Conservation (phyloP, 2,329 filamentous ascomycete species). For the Emericellopsis cladophorae region DNA sequence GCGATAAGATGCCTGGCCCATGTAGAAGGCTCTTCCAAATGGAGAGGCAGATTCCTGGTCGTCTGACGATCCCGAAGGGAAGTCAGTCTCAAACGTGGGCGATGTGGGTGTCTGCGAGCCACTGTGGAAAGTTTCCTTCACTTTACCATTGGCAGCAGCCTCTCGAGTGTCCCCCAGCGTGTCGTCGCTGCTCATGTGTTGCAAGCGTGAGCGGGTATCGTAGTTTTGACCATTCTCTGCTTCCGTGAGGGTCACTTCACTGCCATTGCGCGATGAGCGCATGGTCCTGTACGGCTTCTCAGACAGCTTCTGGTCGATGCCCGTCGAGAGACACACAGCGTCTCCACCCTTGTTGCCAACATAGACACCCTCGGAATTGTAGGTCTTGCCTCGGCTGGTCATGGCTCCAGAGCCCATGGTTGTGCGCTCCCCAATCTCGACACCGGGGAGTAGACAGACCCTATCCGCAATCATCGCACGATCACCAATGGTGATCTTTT, state of each 20-base stretch:
- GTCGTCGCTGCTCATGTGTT: constrained; percentile 12
- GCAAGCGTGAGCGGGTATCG: constrained; percentile 3
- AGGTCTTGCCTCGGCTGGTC: constrained; percentile 29
- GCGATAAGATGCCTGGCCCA: constrained; percentile 32
- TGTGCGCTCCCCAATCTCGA: constrained; percentile 30
- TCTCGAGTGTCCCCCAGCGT: constrained; percentile 8
- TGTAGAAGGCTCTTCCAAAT: constrained; percentile 44
- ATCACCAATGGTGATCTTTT: constrained; percentile 30
- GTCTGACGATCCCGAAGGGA: constrained; percentile 4
- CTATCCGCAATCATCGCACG: constrained; percentile 45
- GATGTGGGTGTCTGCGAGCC: constrained; percentile 4
- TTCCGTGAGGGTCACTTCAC: constrained; percentile 9
- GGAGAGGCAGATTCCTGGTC: constrained; percentile 18
- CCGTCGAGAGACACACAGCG: constrained; percentile 26
- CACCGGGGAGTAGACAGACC: constrained; percentile 37
- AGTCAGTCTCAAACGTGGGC: constrained; percentile 2
- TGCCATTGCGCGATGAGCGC: constrained; percentile 5
- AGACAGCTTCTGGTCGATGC: constrained; percentile 1
- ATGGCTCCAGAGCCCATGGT: constrained; percentile 42
- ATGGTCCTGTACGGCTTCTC: constrained; percentile 3
- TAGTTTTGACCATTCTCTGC: constrained; percentile 3
- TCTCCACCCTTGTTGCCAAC: constrained; percentile 39
- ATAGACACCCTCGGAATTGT: constrained; percentile 31
- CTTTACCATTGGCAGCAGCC: neutral
- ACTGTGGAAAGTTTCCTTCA: constrained; percentile 2